phyloP scores from a whole-genome alignment of 2,329 filamentous ascomycete species.

The Botrytis aclada region DNA sequence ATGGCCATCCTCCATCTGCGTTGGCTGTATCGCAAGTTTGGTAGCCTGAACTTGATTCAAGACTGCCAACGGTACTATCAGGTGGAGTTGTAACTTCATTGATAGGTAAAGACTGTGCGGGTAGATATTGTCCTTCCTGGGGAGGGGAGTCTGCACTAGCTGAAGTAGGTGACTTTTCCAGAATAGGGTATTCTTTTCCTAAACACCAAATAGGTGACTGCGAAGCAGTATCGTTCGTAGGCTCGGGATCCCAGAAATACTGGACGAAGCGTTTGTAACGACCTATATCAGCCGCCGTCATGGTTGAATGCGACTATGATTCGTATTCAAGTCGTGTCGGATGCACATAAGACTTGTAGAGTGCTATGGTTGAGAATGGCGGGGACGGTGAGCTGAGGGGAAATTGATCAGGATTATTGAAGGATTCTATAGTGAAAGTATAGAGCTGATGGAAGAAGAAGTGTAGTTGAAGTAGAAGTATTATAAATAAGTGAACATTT shows the following conservation, averaged over 20 bases:
- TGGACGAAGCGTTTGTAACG: conserved; percentile 81
- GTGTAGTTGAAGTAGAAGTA: background rate
- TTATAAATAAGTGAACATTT: background rate
- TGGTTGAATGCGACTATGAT: conserved; percentile 21
- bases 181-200: conserved; percentile 52
- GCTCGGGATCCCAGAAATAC: conserved; percentile 89
- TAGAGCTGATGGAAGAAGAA: background rate
- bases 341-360: conserved; percentile 12
- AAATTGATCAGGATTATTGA: background rate
- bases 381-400: conserved; percentile 1
- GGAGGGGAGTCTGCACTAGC: conserved; percentile 21
- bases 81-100: conserved; percentile 33
- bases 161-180: conserved; percentile 21
- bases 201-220: conserved; percentile 82
- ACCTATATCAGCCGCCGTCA: conserved; percentile 70
- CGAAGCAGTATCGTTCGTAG: conserved; percentile 68
- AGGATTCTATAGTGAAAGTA: background rate
- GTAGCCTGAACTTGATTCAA: conserved; percentile 32
- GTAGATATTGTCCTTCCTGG: conserved; percentile 20
- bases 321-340: background rate
- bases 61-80: conserved; percentile 35
- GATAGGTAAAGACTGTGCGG: conserved; percentile 14
- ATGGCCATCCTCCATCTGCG: conserved; percentile 67
- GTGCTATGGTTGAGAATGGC: background rate
- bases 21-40: conserved; percentile 28